Percentiles rank a stretch among this genome's conserved stretches.
Evolutionary conservation across 169 alveolate genomes (phyloP).

Genomic region (Plasmodium inui): DNA sequence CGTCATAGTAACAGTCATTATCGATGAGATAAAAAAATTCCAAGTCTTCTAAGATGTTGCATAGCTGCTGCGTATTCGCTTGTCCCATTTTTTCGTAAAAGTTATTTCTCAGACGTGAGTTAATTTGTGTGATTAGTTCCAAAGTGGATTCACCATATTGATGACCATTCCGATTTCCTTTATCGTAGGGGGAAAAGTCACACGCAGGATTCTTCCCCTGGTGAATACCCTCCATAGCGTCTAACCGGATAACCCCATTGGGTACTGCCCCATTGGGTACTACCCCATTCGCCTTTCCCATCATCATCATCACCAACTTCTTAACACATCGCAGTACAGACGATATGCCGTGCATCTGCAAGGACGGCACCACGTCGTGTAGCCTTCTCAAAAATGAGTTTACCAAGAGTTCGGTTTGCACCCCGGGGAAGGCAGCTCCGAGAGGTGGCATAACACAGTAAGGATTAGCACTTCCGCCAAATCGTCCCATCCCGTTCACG

Average conservation of each 20-base stretch:
- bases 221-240: not conserved
- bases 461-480: not conserved
- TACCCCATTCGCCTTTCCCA: not conserved
- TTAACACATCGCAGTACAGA: constrained; percentile 58
- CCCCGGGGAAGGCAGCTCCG: not conserved
- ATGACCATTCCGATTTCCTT: not conserved
- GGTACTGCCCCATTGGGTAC: too few species aligned
- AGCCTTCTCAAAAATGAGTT: constrained; percentile 34
- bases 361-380: not conserved
- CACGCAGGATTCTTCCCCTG: not conserved
- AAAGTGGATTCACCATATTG: not conserved
- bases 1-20: constrained; percentile 60
- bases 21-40: constrained; percentile 59
- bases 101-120: not conserved
- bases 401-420: not conserved
- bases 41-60: constrained; percentile 59
- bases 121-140: constrained; percentile 10
- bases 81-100: constrained; percentile 32
- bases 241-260: not conserved
- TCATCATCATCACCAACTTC: constrained; percentile 26
- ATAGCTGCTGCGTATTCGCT: constrained; percentile 54
- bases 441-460: not conserved
- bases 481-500: constrained; percentile 1
- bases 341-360: constrained; percentile 61
- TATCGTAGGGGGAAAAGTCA: not conserved